Conservation (phyloP, 768 basidiomycete species). For the Termitomyces sp. region DNA sequence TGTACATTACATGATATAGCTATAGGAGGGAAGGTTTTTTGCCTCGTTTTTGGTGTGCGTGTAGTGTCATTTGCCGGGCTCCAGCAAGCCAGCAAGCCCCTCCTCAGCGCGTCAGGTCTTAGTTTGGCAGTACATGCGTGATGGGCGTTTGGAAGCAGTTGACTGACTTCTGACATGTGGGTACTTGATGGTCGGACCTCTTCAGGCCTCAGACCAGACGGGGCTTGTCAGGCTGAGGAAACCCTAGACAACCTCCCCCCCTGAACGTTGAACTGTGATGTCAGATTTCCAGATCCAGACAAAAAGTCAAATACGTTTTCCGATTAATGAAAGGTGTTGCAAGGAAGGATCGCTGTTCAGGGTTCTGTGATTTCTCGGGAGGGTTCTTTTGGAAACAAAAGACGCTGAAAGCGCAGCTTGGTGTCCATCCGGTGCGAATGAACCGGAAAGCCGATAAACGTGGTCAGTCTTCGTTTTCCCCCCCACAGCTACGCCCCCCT, state of each 20-base stretch:
- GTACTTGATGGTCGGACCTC: background rate
- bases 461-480: background rate
- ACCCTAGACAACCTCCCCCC: background rate
- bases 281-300: no score
- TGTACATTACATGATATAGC: no score
- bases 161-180: background rate
- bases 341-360: background rate
- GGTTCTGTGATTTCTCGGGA: background rate
- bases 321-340: no score
- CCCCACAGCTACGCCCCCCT: background rate
- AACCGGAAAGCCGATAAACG: background rate
- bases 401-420: background rate
- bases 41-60: background rate
- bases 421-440: background rate
- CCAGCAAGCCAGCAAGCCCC: no score
- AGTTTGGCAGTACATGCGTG: background rate
- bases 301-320: no score
- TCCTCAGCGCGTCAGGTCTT: no score
- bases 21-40: no score
- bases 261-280: no score
- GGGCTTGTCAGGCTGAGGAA: background rate
- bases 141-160: background rate
- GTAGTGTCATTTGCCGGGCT: no score
- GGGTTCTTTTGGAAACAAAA: background rate
- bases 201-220: background rate